These are phyloP conservation scores for Kazachstania sp. DNA, from an alignment of 1,139 yeast species.

Conservation along the genomic window DNA sequence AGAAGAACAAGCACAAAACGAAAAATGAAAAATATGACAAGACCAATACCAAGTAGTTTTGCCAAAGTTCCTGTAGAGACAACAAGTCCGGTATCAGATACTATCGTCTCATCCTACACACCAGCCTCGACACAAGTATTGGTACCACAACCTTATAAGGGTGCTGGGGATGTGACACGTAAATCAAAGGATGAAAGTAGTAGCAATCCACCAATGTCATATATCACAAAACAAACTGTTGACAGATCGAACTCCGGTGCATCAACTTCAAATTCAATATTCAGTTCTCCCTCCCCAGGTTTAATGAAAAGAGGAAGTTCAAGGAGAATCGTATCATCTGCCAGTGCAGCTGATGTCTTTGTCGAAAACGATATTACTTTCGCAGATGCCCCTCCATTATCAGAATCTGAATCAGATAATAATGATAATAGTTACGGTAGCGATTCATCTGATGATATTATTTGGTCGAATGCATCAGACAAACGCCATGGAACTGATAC, in stretches of 20 bases:
- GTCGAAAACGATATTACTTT: conserved; percentile 63
- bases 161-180: conserved; percentile 22
- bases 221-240: conserved; percentile 13
- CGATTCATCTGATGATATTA: conserved; percentile 19
- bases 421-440: conserved; percentile 27
- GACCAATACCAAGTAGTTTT: conserved; percentile 15
- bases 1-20: conserved; percentile 15
- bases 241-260: conserved; percentile 23
- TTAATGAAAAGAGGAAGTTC: conserved; percentile 47
- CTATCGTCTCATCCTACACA: conserved; percentile 30
- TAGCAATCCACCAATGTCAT: conserved; percentile 10
- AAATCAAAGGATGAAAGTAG: conserved; percentile 6
- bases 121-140: conserved; percentile 36
- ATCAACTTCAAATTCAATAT: conserved; percentile 17
- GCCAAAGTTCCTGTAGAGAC: conserved; percentile 4
- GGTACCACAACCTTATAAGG: conserved; percentile 37
- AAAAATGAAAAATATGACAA: conserved; percentile 12
- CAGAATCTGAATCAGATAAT: conserved; percentile 37
- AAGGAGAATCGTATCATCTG: conserved; percentile 35
- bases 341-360: conserved; percentile 45
- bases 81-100: conserved; percentile 4
- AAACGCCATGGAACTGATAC: neutral
- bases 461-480: conserved; percentile 13
- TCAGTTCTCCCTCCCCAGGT: conserved; percentile 35
- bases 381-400: conserved; percentile 56